Percentiles rank a stretch among this genome's conserved stretches.
phyloP scores from a whole-genome alignment of 1,284 basidiomycete species.

The Ceratobasidium sp. region DNA sequence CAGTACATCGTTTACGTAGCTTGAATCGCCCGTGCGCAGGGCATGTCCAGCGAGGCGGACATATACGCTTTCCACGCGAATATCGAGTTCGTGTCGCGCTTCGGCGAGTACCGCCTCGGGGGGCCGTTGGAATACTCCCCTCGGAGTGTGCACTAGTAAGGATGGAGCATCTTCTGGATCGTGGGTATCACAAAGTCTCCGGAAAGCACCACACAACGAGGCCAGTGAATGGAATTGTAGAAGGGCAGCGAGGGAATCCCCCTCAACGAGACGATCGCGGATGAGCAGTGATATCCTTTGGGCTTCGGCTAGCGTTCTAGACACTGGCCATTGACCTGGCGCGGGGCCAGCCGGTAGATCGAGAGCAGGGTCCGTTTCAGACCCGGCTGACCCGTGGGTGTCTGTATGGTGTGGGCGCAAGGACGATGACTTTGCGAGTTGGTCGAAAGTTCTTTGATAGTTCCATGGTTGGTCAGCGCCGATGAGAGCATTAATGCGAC shows the following conservation, averaged over 20 bases:
- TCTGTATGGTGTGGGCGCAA: conserved; percentile 31
- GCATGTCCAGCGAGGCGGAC: conserved; percentile 40
- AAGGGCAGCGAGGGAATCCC: conserved; percentile 33
- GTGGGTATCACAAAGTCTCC: conserved; percentile 23
- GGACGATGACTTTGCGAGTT: conserved; percentile 28
- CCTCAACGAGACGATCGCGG: conserved; percentile 37
- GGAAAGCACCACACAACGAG: conserved; percentile 38
- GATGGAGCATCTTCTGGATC: conserved; percentile 34
- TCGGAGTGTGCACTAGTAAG: conserved; percentile 8
- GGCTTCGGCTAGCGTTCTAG: conserved; percentile 34
- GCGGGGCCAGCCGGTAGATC: conserved; percentile 37
- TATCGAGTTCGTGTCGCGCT: conserved; percentile 36
- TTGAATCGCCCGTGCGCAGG: conserved; percentile 37
- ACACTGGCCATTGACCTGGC: conserved; percentile 34
- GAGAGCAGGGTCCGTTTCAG: conserved; percentile 37
- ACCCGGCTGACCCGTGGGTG: conserved; percentile 16
- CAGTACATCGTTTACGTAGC: conserved; percentile 43
- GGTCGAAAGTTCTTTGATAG: conserved; percentile 31
- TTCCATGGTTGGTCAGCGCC: conserved; percentile 21
- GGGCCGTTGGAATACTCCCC: conserved; percentile 17
- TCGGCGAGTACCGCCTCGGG: conserved; percentile 37
- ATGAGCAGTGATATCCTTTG: conserved; percentile 35
- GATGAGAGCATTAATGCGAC: conserved; percentile 21
- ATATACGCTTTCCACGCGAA: conserved; percentile 42
- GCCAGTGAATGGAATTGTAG: conserved; percentile 37